phyloP scores from a whole-genome alignment of 345 rosid genomes.

The Citrus australasica region DNA sequence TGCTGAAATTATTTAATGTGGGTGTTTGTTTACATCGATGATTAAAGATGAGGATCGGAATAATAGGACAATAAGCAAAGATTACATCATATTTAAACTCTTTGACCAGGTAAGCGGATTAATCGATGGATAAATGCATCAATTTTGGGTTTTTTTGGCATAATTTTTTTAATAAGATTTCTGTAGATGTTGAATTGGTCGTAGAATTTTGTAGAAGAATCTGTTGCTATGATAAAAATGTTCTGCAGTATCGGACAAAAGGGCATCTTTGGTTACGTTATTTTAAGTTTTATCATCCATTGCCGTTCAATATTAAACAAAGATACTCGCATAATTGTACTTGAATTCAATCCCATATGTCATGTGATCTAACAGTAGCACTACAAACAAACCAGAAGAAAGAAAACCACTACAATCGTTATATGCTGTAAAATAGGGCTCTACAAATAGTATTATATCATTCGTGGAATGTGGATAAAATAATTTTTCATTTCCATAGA shows the following conservation, averaged over 20 bases:
- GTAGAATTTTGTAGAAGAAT: not conserved
- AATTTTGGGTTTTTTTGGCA: not conserved
- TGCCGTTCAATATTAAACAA: not conserved
- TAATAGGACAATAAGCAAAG: not conserved
- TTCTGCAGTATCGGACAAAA: not conserved
- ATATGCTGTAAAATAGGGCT: no score
- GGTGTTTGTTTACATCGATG: not conserved
- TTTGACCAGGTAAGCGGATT: not conserved
- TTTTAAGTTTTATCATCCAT: no score
- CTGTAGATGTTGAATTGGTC: not conserved
- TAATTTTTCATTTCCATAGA: no score
- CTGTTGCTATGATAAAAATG: not conserved
- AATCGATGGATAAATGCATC: no score
- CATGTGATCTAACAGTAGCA: no score
- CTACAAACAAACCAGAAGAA: no score
- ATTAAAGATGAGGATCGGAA: not conserved
- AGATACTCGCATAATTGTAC: not conserved
- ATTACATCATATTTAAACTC: not conserved
- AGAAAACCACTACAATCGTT: no score
- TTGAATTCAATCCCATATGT: not conserved
- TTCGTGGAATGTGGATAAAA: no score
- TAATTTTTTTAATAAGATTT: not conserved
- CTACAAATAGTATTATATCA: no score
- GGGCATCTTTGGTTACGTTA: not conserved
- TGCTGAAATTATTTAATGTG: not conserved